Percentiles rank a stretch among this genome's conserved stretches.
Conservation (phyloP, 2,329 filamentous ascomycete species). For the Didymella pomorum region DNA sequence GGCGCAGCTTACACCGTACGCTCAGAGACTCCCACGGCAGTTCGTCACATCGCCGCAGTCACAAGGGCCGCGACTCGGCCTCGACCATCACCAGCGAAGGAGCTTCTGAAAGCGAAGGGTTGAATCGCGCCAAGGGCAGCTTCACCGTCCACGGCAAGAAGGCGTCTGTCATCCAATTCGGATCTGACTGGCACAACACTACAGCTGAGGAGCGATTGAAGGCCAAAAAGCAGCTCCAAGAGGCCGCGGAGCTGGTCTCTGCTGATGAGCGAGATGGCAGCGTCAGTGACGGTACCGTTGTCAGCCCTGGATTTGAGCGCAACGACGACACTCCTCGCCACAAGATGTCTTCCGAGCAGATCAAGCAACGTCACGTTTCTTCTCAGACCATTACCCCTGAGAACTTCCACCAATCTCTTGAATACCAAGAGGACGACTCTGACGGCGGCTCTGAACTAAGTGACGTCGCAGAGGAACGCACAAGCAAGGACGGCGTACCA, state of each 20-base stretch:
- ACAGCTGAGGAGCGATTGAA: conserved; percentile 52
- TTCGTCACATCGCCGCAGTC: conserved; percentile 72
- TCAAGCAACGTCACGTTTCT: conserved; percentile 48
- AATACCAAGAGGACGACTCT: conserved; percentile 33
- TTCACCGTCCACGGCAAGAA: conserved; percentile 99
- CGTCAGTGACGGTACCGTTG: conserved; percentile 35
- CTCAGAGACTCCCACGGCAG: conserved; percentile 78
- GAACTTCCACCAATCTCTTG: conserved; percentile 36
- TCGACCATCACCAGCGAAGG: conserved; percentile 63
- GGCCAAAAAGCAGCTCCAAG: conserved; percentile 49
- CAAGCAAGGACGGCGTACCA: conserved; percentile 15
- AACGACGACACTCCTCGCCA: conserved; percentile 35
- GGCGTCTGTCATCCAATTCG: conserved; percentile 95
- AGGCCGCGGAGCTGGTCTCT: conserved; percentile 38
- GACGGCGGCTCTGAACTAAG: conserved; percentile 44
- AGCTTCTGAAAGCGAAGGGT: conserved; percentile 66
- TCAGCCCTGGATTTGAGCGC: conserved; percentile 29
- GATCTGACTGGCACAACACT: conserved; percentile 79
- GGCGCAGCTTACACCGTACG: conserved; percentile 88
- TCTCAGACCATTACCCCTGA: conserved; percentile 48
- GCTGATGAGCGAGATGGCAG: conserved; percentile 40
- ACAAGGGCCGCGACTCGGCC: conserved; percentile 77
- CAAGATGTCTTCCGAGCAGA: conserved; percentile 35
- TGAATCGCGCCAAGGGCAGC: conserved; percentile 81
- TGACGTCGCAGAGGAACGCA: conserved; percentile 43